phyloP scores from a whole-genome alignment of 371 early-diverging fungal genomes.

The Mucor mucedo region DNA sequence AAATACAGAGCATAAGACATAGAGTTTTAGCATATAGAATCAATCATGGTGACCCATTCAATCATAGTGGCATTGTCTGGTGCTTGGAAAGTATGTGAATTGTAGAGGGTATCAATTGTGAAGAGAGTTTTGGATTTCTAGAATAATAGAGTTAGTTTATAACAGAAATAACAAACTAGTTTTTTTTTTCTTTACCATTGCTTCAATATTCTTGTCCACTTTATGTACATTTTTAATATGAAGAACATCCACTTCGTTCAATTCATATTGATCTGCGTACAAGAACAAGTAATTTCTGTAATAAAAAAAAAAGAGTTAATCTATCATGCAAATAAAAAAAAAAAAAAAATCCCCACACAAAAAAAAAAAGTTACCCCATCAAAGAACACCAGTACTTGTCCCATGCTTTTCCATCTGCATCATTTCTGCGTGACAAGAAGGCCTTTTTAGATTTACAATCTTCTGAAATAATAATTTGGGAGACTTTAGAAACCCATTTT shows the following conservation, averaged over 20 bases:
- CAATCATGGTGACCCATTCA: slow-evolving; percentile 28
- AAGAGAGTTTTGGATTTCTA: slow-evolving; percentile 30
- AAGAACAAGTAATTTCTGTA: slow-evolving; percentile 30
- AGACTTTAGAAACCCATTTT: slow-evolving; percentile 25
- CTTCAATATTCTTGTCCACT: slow-evolving; percentile 15
- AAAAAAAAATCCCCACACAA: neutral
- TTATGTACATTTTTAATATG: slow-evolving; percentile 29
- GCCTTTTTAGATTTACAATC: slow-evolving; percentile 19
- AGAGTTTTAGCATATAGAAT: slow-evolving; percentile 8
- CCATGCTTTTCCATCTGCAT: slow-evolving; percentile 15
- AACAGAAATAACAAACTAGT: neutral
- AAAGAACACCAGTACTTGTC: slow-evolving; percentile 32
- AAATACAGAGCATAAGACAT: slow-evolving; percentile 2
- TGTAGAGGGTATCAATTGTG: slow-evolving; percentile 33
- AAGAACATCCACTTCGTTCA: slow-evolving; percentile 27
- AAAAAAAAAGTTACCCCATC: slow-evolving; percentile 24
- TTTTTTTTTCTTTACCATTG: slow-evolving; percentile 12
- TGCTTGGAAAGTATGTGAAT: slow-evolving; percentile 32
- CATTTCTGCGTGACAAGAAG: slow-evolving; percentile 25
- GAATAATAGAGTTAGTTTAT: neutral
- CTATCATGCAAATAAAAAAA: neutral
- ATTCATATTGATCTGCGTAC: slow-evolving; percentile 33
- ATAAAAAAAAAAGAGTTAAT: too few relatives aligned
- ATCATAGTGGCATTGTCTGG: slow-evolving; percentile 22
- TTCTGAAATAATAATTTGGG: slow-evolving; percentile 21